phyloP scores from a whole-genome alignment of 1,284 basidiomycete genomes.

The Ceratobasidium sp. region DNA sequence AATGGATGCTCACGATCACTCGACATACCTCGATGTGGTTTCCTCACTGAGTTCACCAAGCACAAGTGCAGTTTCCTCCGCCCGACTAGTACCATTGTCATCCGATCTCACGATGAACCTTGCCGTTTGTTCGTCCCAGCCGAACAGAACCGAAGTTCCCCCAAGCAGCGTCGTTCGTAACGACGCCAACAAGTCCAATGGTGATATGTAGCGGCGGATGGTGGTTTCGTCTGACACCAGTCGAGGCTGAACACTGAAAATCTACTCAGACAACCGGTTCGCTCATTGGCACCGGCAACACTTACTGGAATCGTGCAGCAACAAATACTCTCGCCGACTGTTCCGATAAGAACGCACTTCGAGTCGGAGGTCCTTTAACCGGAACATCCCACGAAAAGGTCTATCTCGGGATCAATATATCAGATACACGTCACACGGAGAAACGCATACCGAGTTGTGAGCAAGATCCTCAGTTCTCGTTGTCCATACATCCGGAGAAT shows the following conservation, averaged over 20 bases:
- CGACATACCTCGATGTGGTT: constrained; percentile 44
- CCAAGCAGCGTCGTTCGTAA: constrained; percentile 22
- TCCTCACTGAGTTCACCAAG: constrained; percentile 35
- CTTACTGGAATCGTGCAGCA: constrained; percentile 23
- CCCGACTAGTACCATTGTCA: background rate
- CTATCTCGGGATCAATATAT: background rate
- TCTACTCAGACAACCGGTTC: background rate
- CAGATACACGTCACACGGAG: no score
- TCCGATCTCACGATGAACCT: constrained; percentile 10
- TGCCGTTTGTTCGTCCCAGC: constrained; percentile 7
- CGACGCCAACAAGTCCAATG: constrained; percentile 16
- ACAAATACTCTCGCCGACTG: constrained; percentile 21
- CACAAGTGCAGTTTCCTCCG: constrained; percentile 12
- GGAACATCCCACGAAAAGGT: constrained; percentile 21
- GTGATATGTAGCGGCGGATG: constrained; percentile 21
- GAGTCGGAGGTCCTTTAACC: background rate
- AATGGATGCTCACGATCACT: background rate
- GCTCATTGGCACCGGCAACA: background rate
- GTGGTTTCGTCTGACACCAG: background rate
- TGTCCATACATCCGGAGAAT: constrained; percentile 57
- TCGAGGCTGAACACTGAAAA: constrained; percentile 28
- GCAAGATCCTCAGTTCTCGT: constrained; percentile 70
- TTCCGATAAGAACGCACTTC: constrained; percentile 26
- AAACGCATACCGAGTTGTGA: constrained; percentile 10
- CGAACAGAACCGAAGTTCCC: constrained; percentile 5